These are phyloP conservation scores for Isoetes taiwanensis DNA, from an alignment of 75 land plant genomes.

Conservation along the genomic window DNA sequence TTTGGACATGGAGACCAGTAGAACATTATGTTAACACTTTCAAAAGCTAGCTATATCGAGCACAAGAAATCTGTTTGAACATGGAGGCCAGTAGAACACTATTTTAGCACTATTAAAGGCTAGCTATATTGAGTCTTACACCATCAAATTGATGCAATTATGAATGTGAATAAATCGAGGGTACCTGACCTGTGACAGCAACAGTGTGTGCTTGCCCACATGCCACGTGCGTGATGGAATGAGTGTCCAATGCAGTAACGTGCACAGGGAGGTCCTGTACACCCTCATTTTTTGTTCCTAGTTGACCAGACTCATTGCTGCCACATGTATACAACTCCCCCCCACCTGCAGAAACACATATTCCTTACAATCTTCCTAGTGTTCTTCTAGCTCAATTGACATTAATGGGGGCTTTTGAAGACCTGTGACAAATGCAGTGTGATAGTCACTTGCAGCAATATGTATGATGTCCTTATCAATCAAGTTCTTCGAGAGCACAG, in stretches of 20 bases:
- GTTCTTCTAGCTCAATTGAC: background rate
- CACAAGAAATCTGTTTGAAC: no score
- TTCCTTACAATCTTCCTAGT: background rate
- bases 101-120: no score
- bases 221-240: slow-evolving; percentile 23
- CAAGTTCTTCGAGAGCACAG: slow-evolving; percentile 9
- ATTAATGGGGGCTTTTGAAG: background rate
- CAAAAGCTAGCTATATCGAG: no score
- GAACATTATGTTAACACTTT: no score
- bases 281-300: slow-evolving; percentile 15
- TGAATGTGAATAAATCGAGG: background rate
- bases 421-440: slow-evolving; percentile 37
- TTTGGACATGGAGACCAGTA: no score
- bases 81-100: no score
- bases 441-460: slow-evolving; percentile 33
- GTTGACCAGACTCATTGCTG: slow-evolving; percentile 31
- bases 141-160: no score
- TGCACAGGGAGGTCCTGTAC: slow-evolving; percentile 15
- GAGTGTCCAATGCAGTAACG: slow-evolving; percentile 24
- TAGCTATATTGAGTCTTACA: no score
- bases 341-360: slow-evolving; percentile 18
- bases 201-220: slow-evolving; percentile 34
- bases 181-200: slow-evolving; percentile 25
- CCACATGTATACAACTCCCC: slow-evolving; percentile 35
- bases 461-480: slow-evolving; percentile 18